Percentiles rank a stretch among this genome's conserved stretches.
Evolutionary conservation across 2,329 filamentous ascomycete genomes (phyloP).

Genomic region (Balansia obtecta): DNA sequence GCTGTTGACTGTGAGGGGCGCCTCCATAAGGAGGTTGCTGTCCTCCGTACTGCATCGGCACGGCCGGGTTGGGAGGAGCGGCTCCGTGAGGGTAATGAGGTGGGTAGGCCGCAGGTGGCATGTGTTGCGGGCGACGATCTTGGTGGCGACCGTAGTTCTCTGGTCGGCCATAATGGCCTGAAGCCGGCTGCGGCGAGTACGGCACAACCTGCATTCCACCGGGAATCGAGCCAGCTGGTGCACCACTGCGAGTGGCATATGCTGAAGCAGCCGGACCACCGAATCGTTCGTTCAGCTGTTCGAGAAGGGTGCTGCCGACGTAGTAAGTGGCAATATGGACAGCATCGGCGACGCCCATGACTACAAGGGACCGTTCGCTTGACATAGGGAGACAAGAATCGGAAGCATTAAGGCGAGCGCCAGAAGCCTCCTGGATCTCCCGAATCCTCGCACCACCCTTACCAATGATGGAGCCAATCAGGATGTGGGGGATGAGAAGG

Average conservation of each 20-base stretch:
- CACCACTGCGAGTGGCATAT: slow-evolving; percentile 89
- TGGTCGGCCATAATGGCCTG: slow-evolving; percentile 82
- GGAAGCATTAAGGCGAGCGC: slow-evolving; percentile 90
- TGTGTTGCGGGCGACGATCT: slow-evolving; percentile 60
- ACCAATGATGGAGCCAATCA: slow-evolving; percentile 97
- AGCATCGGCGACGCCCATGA: slow-evolving; percentile 93
- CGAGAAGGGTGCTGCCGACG: slow-evolving; percentile 91
- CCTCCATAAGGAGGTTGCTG: slow-evolving; percentile 68
- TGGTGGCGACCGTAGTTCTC: slow-evolving; percentile 71
- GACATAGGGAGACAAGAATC: slow-evolving; percentile 90
- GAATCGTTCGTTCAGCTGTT: slow-evolving; percentile 94
- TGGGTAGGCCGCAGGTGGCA: slow-evolving; percentile 58
- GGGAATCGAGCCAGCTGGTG: slow-evolving; percentile 83
- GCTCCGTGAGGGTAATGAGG: slow-evolving; percentile 57
- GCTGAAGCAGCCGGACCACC: slow-evolving; percentile 94
- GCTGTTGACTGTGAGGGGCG: slow-evolving; percentile 63
- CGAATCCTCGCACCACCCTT: slow-evolving; percentile 93
- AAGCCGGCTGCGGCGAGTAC: slow-evolving; percentile 85
- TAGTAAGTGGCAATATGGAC: slow-evolving; percentile 99
- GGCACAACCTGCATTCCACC: slow-evolving; percentile 99
- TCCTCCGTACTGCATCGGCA: slow-evolving; percentile 67
- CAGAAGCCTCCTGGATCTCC: slow-evolving; percentile 96
- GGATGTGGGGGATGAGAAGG: slow-evolving; percentile 87
- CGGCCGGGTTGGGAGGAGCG: slow-evolving; percentile 49
- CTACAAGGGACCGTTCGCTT: slow-evolving; percentile 92